These are phyloP conservation scores for Colletotrichum sojae DNA, from an alignment of 2,329 filamentous ascomycete species.

Conservation along the genomic window DNA sequence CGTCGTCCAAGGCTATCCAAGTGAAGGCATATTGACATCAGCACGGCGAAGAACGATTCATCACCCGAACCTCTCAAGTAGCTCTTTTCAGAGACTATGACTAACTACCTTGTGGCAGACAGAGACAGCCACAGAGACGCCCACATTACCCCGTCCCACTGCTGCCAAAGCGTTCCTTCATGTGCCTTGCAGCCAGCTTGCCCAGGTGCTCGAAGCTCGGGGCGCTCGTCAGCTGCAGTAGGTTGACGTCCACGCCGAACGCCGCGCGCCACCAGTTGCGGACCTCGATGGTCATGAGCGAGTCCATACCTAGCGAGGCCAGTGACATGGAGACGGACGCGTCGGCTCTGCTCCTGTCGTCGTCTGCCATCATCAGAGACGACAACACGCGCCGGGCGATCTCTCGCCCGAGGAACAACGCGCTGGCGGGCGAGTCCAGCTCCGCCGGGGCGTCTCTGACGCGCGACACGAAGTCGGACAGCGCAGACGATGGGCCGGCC, in stretches of 20 bases:
- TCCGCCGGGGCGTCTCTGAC: neutral
- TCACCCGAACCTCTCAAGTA: too few species aligned
- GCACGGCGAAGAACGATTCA: too few species aligned
- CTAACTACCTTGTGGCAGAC: too few species aligned
- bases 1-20: too few species aligned
- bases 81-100: too few species aligned
- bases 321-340: slow-evolving; percentile 9
- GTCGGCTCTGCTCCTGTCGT: slow-evolving; percentile 37
- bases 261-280: slow-evolving; percentile 42
- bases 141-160: neutral
- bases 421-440: neutral
- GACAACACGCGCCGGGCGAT: slow-evolving; percentile 41
- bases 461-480: neutral
- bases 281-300: slow-evolving; percentile 42
- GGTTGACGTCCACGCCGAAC: slow-evolving; percentile 41
- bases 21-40: too few species aligned
- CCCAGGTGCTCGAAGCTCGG: neutral
- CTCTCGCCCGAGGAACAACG: slow-evolving; percentile 8
- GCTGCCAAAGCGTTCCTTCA: neutral
- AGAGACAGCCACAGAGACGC: too few species aligned
- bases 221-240: neutral
- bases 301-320: slow-evolving; percentile 41
- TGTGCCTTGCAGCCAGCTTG: neutral
- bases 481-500: neutral
- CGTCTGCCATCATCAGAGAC: slow-evolving; percentile 31